phyloP scores from a whole-genome alignment of 805 yeast species.

The Teunomyces barrocoloradensis region DNA sequence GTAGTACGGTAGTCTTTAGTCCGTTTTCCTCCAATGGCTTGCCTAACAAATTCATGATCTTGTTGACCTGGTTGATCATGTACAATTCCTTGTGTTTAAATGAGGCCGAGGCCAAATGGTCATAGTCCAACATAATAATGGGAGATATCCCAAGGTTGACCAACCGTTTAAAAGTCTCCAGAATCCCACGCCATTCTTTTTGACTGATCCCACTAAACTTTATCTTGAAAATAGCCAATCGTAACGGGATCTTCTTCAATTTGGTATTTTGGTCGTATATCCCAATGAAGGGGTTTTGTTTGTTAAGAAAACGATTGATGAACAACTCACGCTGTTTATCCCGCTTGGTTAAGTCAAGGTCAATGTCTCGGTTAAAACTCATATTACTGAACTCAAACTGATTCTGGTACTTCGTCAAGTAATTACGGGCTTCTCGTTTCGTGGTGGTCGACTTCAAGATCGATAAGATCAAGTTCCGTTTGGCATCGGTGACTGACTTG shows the following conservation, averaged over 20 bases:
- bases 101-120: conserved; percentile 17
- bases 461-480: conserved; percentile 72
- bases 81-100: conserved; percentile 32
- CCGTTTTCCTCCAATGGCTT: conserved; percentile 14
- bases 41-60: conserved; percentile 23
- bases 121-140: conserved; percentile 43
- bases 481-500: conserved; percentile 40
- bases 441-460: conserved; percentile 90
- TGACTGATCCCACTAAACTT: conserved; percentile 34
- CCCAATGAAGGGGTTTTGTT: conserved; percentile 32
- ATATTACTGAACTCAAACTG: conserved; percentile 31
- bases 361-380: background rate
- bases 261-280: conserved; percentile 29
- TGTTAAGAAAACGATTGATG: conserved; percentile 30
- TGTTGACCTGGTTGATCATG: conserved; percentile 31
- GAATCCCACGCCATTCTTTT: conserved; percentile 44
- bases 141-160: conserved; percentile 72
- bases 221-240: conserved; percentile 59
- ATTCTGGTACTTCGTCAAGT: conserved; percentile 65
- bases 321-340: conserved; percentile 31
- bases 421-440: conserved; percentile 84
- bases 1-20: conserved; percentile 22
- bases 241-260: conserved; percentile 39
- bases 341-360: conserved; percentile 12
- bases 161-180: conserved; percentile 54